phyloP scores from a whole-genome alignment of 2,329 filamentous ascomycete genomes.

The Herpotrichia juniperi region DNA sequence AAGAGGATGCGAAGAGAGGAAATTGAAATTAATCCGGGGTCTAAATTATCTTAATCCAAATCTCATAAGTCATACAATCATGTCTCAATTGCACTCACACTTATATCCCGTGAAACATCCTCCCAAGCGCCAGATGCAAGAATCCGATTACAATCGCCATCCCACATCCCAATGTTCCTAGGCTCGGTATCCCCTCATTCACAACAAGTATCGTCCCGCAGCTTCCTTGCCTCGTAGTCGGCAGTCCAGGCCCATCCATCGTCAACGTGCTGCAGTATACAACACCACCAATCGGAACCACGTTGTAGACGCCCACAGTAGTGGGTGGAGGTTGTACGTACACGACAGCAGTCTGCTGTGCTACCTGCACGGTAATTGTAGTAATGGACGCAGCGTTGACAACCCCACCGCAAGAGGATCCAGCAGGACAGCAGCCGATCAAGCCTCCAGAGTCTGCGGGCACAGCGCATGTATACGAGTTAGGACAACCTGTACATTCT shows the following conservation, averaged over 20 bases:
- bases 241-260: slow-evolving; percentile 42
- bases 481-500: slow-evolving; percentile 39
- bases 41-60: slow-evolving; percentile 1
- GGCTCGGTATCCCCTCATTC: slow-evolving; percentile 24
- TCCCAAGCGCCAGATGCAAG: slow-evolving; percentile 31
- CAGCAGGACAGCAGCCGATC: slow-evolving; percentile 46
- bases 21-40: slow-evolving; percentile 37
- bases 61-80: slow-evolving; percentile 6
- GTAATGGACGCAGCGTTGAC: slow-evolving; percentile 40
- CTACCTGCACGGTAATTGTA: slow-evolving; percentile 42
- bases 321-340: slow-evolving; percentile 32
- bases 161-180: slow-evolving; percentile 25
- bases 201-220: slow-evolving; percentile 48
- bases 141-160: slow-evolving; percentile 20
- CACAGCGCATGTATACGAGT: slow-evolving; percentile 39
- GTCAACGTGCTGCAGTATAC: slow-evolving; percentile 44
- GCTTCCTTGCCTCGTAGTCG: slow-evolving; percentile 36
- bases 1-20: slow-evolving; percentile 57
- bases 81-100: slow-evolving; percentile 27
- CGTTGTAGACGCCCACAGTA: slow-evolving; percentile 29
- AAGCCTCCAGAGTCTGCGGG: slow-evolving; percentile 38
- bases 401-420: slow-evolving; percentile 38
- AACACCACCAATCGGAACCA: slow-evolving; percentile 17
- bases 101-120: slow-evolving; percentile 29
- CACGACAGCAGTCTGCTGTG: slow-evolving; percentile 34